Conservation (phyloP, 805 yeast species). For the Vanderwaltozyma yarrowii region DNA sequence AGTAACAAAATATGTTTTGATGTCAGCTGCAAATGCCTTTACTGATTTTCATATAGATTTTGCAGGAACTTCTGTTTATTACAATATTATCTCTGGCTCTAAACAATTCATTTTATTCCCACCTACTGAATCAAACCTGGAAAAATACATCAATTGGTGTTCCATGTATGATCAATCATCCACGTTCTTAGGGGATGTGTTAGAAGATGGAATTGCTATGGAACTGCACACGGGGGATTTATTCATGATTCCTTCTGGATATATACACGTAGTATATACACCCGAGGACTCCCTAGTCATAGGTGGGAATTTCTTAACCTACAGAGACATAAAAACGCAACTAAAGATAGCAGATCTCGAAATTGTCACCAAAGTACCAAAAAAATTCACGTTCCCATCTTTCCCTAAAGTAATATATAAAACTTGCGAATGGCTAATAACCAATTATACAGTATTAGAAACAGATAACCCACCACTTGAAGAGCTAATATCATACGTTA, state of each 20-base stretch:
- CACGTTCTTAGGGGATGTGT: slow-evolving; percentile 52
- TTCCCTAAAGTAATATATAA: slow-evolving; percentile 48
- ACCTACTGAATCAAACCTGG: slow-evolving; percentile 56
- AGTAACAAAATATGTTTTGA: slow-evolving; percentile 68
- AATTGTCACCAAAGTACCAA: slow-evolving; percentile 57
- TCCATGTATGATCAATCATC: slow-evolving; percentile 45
- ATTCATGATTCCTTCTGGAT: slow-evolving; percentile 78
- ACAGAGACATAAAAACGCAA: slow-evolving; percentile 53
- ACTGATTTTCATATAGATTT: slow-evolving; percentile 91
- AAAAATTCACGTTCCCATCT: slow-evolving; percentile 67
- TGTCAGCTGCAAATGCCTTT: slow-evolving; percentile 72
- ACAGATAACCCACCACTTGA: too few relatives aligned
- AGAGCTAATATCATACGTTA: neutral
- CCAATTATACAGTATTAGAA: too few relatives aligned
- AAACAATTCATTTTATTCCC: slow-evolving; percentile 73
- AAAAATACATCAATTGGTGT: slow-evolving; percentile 65
- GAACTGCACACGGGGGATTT: slow-evolving; percentile 56
- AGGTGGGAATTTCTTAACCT: slow-evolving; percentile 80
- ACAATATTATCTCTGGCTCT: slow-evolving; percentile 65
- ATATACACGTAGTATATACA: slow-evolving; percentile 87
- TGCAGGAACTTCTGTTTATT: slow-evolving; percentile 87
- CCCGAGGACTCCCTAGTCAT: slow-evolving; percentile 71
- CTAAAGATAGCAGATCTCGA: slow-evolving; percentile 54
- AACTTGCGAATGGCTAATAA: slow-evolving; percentile 1
- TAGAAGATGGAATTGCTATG: slow-evolving; percentile 43